Evolutionary conservation across 805 yeast species (phyloP).

Genomic region (Kodamaea laetipori): DNA sequence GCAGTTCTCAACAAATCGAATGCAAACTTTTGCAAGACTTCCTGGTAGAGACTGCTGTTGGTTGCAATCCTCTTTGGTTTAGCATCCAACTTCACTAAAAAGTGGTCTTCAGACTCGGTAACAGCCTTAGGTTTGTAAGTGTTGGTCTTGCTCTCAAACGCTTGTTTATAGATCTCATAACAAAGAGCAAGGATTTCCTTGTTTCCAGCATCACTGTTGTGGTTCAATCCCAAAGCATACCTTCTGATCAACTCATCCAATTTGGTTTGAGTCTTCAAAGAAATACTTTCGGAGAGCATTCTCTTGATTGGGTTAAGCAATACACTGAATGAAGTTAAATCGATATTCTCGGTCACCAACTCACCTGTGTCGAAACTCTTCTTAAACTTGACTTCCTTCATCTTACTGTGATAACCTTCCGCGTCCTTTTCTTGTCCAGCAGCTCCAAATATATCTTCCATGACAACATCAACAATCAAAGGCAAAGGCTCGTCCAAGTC

Average conservation of each 20-base stretch:
- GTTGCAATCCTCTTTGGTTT: constrained; percentile 54
- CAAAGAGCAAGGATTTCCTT: constrained; percentile 68
- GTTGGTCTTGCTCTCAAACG: constrained; percentile 31
- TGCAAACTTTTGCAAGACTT: constrained; percentile 71
- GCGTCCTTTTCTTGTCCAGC: constrained; percentile 95
- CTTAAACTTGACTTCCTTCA: constrained; percentile 88
- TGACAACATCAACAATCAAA: constrained; percentile 66
- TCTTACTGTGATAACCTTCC: constrained; percentile 81
- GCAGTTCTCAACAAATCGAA: constrained; percentile 76
- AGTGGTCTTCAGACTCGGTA: constrained; percentile 57
- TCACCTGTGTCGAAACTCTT: constrained; percentile 89
- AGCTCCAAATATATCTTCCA: constrained; percentile 92
- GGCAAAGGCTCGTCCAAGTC: constrained; percentile 70
- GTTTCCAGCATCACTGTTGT: constrained; percentile 59
- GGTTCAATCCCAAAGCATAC: constrained; percentile 75
- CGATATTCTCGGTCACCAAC: constrained; percentile 64
- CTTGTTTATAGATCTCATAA: constrained; percentile 66
- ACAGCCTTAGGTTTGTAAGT: constrained; percentile 30
- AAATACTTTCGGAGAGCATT: constrained; percentile 61
- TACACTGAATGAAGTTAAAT: constrained; percentile 54
- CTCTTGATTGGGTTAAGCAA: constrained; percentile 70
- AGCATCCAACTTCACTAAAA: constrained; percentile 70
- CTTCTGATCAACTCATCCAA: constrained; percentile 78
- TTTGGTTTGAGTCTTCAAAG: constrained; percentile 68
- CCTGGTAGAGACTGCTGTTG: constrained; percentile 57